Conservation (phyloP, 2,329 filamentous ascomycete genomes). For the Berkeleyomyces basicola region DNA sequence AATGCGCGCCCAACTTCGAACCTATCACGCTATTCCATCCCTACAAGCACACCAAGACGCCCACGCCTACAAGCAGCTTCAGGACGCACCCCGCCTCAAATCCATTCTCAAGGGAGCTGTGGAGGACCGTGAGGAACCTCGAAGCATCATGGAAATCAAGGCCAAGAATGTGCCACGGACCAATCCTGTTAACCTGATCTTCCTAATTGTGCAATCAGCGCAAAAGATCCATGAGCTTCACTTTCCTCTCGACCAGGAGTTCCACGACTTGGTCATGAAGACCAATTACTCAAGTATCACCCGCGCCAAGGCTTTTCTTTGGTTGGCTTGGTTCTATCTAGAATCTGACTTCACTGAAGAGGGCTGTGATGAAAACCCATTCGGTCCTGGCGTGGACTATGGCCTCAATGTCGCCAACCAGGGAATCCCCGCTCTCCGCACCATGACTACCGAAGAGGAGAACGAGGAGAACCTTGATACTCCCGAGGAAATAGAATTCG, state of each 20-base stretch:
- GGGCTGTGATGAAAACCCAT: constrained; percentile 78
- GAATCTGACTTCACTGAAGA: constrained; percentile 89
- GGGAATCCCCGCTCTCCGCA: constrained; percentile 49
- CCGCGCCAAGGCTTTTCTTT: constrained; percentile 76
- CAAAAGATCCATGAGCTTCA: constrained; percentile 85
- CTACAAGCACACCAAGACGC: constrained; percentile 89
- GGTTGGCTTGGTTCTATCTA: constrained; percentile 98
- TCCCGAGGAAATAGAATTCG: constrained; percentile 51
- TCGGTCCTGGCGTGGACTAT: constrained; percentile 56
- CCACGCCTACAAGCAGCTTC: constrained; percentile 92
- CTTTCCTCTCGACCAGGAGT: constrained; percentile 71
- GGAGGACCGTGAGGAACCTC: constrained; percentile 74
- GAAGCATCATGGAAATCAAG: constrained; percentile 69
- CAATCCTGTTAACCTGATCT: constrained; percentile 94
- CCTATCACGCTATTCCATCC: constrained; percentile 94
- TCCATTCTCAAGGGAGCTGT: constrained; percentile 94
- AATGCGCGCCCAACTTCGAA: constrained; percentile 93
- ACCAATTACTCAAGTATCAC: constrained; percentile 66
- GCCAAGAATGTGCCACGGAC: constrained; percentile 50
- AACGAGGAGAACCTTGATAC: constrained; percentile 59
- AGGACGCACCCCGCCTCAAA: constrained; percentile 89
- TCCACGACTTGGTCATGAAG: constrained; percentile 94
- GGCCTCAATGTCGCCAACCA: constrained; percentile 48
- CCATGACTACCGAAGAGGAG: constrained; percentile 49
- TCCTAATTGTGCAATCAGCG: constrained; percentile 79